phyloP scores from a whole-genome alignment of 306 rosid genomes.

The Castanospermum australe region DNA sequence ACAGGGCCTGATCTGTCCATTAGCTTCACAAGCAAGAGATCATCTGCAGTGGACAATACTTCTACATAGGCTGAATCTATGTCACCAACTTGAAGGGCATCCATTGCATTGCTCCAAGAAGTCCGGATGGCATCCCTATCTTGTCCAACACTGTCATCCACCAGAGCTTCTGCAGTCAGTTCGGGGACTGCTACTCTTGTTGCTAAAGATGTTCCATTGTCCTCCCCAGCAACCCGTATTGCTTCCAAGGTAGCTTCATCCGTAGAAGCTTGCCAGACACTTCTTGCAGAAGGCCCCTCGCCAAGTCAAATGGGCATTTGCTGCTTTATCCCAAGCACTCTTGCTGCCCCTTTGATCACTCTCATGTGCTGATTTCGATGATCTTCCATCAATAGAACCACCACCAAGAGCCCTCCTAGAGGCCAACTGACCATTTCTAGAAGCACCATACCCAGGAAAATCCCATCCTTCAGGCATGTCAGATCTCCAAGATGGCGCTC shows the following conservation, averaged over 20 bases:
- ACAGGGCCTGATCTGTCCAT: slow-evolving; percentile 97
- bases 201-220: slow-evolving; percentile 72
- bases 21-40: slow-evolving; percentile 80
- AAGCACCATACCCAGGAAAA: slow-evolving; percentile 61
- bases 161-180: slow-evolving; percentile 77
- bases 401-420: slow-evolving; percentile 74
- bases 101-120: slow-evolving; percentile 89
- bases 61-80: slow-evolving; percentile 82
- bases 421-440: slow-evolving; percentile 79
- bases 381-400: slow-evolving; percentile 68
- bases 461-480: slow-evolving; percentile 80
- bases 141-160: slow-evolving; percentile 65
- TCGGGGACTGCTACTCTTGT: slow-evolving; percentile 85
- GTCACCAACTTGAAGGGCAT: slow-evolving; percentile 89
- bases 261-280: slow-evolving; percentile 98
- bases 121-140: slow-evolving; percentile 90
- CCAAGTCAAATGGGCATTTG: slow-evolving; percentile 77
- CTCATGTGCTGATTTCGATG: slow-evolving; percentile 78
- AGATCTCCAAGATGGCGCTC: slow-evolving; percentile 84
- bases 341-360: slow-evolving; percentile 76
- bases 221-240: slow-evolving; percentile 93
- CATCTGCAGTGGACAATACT: slow-evolving; percentile 79
- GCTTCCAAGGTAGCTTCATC: slow-evolving; percentile 99
- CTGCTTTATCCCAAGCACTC: slow-evolving; percentile 92
- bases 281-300: slow-evolving; percentile 99